Evolutionary conservation across 2,329 filamentous ascomycete species (phyloP), one percentile per base, ranked within the genome.

Genomic region (Diaporthe sp.): DNA sequence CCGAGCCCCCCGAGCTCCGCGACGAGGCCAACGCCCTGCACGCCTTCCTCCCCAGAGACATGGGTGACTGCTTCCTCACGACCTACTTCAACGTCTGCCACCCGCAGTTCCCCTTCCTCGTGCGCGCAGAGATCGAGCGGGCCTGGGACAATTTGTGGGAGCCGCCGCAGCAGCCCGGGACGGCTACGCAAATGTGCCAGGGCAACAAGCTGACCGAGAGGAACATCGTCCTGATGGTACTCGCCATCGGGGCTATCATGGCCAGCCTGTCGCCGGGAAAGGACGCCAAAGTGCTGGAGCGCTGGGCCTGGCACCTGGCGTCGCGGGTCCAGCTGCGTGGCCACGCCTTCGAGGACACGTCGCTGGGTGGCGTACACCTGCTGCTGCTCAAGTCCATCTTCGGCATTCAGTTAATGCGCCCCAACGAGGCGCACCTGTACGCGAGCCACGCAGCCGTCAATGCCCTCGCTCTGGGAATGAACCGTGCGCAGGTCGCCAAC

Each of bases 11-110:
- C 0, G 39, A 46, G 15, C 25, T 46, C 7, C 39, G 60, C 9
- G 60, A 46, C 4, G 39, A 65, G 42, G 12, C 60, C 39, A 28
- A 31, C 17, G 39, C 42, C 42, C 22, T 65, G 17, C 60, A 46
- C 17, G 39, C 60, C 25, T 65, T 46, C 39, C 9, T 65, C 4
- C 60, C 60, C 17, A 65, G 37, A 10, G 42, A 46, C 8, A 46
- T 31, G 8, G 60, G 60, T 13, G 42, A 65, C 25, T 65, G 60
- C 60, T 65, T 65, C 8, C 25, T 65, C 17, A 46, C 3, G 39
- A 65, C 60, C 42, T 65, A 65, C 39, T 65, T 65, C 42, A 65
- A 46, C 15, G 60, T 65, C 42, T 65, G 60, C 25, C 60, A 65
- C 6, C 60, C 60, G 9, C 60, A 65, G 25, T 65, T 65, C 17